These are phyloP conservation scores for Hypoxylon sp. DNA, from an alignment of 2,329 filamentous ascomycete genomes.

Conservation along the genomic window DNA sequence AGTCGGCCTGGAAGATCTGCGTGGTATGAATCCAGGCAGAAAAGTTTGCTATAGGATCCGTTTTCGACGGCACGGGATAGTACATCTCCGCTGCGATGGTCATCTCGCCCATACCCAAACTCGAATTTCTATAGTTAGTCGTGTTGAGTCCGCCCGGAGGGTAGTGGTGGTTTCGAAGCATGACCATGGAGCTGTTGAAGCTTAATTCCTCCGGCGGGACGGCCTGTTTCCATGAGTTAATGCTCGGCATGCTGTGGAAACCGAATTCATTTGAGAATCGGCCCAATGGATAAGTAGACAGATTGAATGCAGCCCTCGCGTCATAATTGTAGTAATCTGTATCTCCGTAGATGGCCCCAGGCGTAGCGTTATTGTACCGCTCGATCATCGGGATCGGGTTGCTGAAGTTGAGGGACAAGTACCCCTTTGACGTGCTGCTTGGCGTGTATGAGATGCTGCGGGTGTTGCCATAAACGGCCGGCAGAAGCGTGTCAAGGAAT, in stretches of 20 bases:
- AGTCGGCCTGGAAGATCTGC: conserved; percentile 74
- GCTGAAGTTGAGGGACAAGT: conserved; percentile 66
- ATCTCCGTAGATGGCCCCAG: conserved; percentile 69
- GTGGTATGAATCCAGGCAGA: conserved; percentile 72
- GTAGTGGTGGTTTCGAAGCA: conserved; percentile 71
- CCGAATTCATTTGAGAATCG: conserved; percentile 75
- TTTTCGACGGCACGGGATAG: conserved; percentile 68
- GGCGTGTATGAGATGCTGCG: conserved; percentile 72
- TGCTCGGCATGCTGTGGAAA: conserved; percentile 72
- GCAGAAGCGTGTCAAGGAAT: conserved; percentile 67
- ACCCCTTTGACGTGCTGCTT: conserved; percentile 71
- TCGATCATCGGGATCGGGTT: conserved; percentile 66
- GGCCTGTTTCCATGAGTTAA: conserved; percentile 69
- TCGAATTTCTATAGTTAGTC: conserved; percentile 59
- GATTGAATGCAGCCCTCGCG: conserved; percentile 65
- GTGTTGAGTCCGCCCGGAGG: conserved; percentile 63
- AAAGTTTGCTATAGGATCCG: conserved; percentile 68
- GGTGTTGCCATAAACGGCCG: conserved; percentile 69
- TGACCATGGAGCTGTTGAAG: conserved; percentile 69
- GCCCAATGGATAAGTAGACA: conserved; percentile 67
- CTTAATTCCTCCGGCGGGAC: conserved; percentile 63
- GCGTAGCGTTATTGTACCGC: conserved; percentile 67
- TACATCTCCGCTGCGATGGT: conserved; percentile 67
- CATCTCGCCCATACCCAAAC: conserved; percentile 68
- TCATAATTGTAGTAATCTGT: conserved; percentile 73